Conservation (phyloP, 345 rosid species). For the Microthlaspi erraticum region DNA sequence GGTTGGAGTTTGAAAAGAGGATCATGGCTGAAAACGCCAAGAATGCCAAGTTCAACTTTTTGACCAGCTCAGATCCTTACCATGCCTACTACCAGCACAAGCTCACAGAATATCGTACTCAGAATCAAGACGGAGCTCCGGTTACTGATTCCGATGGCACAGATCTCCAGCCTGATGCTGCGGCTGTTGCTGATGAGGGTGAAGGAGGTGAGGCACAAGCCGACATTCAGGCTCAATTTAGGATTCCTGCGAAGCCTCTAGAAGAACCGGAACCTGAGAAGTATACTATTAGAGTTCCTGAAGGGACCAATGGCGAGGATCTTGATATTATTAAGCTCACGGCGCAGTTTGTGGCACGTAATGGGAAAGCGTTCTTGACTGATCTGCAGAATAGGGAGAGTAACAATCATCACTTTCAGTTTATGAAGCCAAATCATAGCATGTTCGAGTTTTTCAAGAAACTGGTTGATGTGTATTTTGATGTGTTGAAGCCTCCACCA, state of each 20-base stretch:
- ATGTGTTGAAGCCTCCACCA: constrained; percentile 79
- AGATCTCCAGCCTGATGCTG: constrained; percentile 46
- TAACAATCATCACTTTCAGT: constrained; percentile 78
- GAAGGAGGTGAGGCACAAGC: constrained; percentile 49
- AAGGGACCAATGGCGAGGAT: constrained; percentile 81
- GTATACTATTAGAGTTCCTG: constrained; percentile 79
- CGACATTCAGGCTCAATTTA: constrained; percentile 72
- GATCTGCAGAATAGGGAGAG: constrained; percentile 77
- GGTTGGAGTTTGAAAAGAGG: constrained; percentile 80
- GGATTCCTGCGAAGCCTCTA: constrained; percentile 63
- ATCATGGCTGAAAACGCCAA: constrained; percentile 68
- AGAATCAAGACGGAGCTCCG: constrained; percentile 57
- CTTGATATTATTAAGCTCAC: constrained; percentile 86
- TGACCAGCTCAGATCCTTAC: constrained; percentile 70
- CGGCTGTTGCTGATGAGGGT: constrained; percentile 45
- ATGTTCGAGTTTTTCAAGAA: constrained; percentile 78
- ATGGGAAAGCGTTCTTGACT: constrained; percentile 73
- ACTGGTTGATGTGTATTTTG: constrained; percentile 81
- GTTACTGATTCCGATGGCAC: constrained; percentile 46
- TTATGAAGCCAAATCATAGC: constrained; percentile 89
- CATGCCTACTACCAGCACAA: constrained; percentile 81
- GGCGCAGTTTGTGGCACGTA: constrained; percentile 84
- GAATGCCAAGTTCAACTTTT: constrained; percentile 74
- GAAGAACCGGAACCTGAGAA: constrained; percentile 81
- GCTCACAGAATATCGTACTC: constrained; percentile 68